phyloP scores from a whole-genome alignment of 2,329 filamentous ascomycete genomes.

The Aspergillus sergii region DNA sequence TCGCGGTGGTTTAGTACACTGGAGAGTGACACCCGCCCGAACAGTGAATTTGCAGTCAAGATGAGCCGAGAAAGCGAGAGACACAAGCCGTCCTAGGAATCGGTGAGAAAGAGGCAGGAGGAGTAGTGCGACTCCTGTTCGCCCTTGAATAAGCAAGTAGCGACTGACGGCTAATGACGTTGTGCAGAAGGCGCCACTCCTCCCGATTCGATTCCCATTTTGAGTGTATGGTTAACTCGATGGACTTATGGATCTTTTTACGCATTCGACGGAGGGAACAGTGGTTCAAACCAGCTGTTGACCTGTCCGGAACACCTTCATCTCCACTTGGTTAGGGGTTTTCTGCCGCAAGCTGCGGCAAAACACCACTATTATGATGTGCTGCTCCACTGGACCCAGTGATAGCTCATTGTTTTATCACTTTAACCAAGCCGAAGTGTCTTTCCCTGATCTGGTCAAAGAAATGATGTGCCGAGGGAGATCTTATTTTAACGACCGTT shows the following conservation, averaged over 20 bases:
- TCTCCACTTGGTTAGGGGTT: not conserved
- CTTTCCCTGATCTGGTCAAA: not conserved
- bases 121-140: not conserved
- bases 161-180: conserved; percentile 16
- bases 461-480: not conserved
- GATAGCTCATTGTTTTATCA: not conserved
- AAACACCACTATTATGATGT: not conserved
- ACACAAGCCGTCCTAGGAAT: not conserved
- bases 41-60: not conserved
- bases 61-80: not conserved
- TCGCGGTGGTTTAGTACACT: not conserved
- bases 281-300: not conserved
- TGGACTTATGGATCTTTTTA: not conserved
- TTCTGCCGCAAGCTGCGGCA: not conserved
- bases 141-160: not conserved
- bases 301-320: not conserved
- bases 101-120: too few species aligned
- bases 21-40: not conserved
- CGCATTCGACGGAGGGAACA: not conserved
- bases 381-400: not conserved
- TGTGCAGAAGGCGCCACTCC: conserved; percentile 3
- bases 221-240: not conserved
- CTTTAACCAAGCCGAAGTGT: not conserved
- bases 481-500: not conserved
- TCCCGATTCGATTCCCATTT: not conserved